A percentile compares a stretch with the other conserved stretches of the same genome.
These are phyloP conservation scores for Phytophthora multivora DNA, from an alignment of 352 stramenopile species.

Conservation along the genomic window DNA sequence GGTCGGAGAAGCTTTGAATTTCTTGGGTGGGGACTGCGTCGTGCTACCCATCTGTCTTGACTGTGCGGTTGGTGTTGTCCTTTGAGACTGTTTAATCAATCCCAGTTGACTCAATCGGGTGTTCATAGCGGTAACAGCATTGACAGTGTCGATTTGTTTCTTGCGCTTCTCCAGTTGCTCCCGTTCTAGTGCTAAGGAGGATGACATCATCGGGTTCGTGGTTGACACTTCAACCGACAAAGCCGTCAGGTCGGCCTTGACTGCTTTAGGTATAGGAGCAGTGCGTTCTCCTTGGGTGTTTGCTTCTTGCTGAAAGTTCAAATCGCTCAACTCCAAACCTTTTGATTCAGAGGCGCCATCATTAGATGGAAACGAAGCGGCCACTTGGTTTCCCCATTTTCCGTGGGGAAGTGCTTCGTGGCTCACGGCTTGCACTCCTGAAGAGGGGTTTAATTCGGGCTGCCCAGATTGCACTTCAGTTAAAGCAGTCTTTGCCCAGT, in stretches of 20 bases:
- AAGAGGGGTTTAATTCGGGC: constrained; percentile 6
- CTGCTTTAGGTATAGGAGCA: neutral
- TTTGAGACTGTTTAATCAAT: constrained; percentile 33
- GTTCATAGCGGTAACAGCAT: constrained; percentile 81
- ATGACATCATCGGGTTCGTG: constrained; percentile 19
- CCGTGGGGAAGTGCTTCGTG: constrained; percentile 4
- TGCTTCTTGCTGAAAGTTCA: neutral
- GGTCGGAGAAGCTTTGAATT: constrained; percentile 2
- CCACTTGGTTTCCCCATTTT: constrained; percentile 26
- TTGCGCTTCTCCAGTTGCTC: constrained; percentile 74
- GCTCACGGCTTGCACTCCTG: neutral
- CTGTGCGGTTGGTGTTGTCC: constrained; percentile 4
- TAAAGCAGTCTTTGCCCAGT: constrained; percentile 54
- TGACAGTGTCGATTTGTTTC: constrained; percentile 75
- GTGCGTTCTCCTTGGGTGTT: neutral
- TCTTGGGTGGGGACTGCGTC: constrained; percentile 1
- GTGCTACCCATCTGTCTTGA: neutral
- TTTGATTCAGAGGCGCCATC: neutral
- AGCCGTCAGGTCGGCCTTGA: constrained; percentile 34
- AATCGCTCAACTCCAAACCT: neutral
- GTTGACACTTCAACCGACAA: constrained; percentile 38
- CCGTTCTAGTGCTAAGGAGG: constrained; percentile 64
- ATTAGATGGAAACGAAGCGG: constrained; percentile 1
- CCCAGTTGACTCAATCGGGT: constrained; percentile 64
- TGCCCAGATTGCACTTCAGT: constrained; percentile 9